Evolutionary conservation across 495 filamentous ascomycete genomes (phyloP).

Genomic region (Penicillium samsonianum): DNA sequence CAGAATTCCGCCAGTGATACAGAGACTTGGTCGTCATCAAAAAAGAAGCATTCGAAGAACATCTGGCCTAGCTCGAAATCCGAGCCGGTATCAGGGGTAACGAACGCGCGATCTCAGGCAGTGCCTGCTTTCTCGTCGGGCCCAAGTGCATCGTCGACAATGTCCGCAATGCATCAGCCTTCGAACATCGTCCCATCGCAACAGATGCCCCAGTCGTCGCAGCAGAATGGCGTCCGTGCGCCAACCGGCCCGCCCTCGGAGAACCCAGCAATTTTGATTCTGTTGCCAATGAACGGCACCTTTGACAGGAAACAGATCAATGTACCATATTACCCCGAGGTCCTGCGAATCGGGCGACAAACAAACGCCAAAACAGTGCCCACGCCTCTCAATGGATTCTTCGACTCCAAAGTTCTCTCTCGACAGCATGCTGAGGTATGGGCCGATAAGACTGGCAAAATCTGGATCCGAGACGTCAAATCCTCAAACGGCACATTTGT

Average conservation of each 20-base stretch:
- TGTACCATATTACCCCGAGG: constrained; percentile 85
- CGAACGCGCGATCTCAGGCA: constrained; percentile 61
- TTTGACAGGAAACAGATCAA: constrained; percentile 96
- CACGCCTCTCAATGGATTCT: constrained; percentile 86
- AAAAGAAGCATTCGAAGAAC: constrained; percentile 68
- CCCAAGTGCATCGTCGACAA: constrained; percentile 63
- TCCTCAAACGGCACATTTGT: constrained; percentile 99
- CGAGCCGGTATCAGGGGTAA: constrained; percentile 64
- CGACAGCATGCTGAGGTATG: constrained; percentile 95
- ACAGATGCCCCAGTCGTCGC: constrained; percentile 59
- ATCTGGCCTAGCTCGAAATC: constrained; percentile 74
- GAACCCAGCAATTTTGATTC: constrained; percentile 71
- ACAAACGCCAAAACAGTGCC: constrained; percentile 95
- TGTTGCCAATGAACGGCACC: constrained; percentile 87
- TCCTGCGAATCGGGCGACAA: constrained; percentile 89
- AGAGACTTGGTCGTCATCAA: constrained; percentile 55
- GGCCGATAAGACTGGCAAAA: constrained; percentile 84
- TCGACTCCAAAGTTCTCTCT: constrained; percentile 96
- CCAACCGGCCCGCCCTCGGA: constrained; percentile 56
- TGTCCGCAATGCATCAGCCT: constrained; percentile 75
- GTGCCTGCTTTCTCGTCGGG: constrained; percentile 66
- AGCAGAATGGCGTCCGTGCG: constrained; percentile 65
- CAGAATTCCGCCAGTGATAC: constrained; percentile 44
- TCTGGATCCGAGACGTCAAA: constrained; percentile 96
- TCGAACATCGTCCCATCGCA: constrained; percentile 72